Evolutionary conservation across 352 stramenopile species (phyloP), one percentile per base, ranked within the genome.

Genomic region (Globisporangium polare): DNA sequence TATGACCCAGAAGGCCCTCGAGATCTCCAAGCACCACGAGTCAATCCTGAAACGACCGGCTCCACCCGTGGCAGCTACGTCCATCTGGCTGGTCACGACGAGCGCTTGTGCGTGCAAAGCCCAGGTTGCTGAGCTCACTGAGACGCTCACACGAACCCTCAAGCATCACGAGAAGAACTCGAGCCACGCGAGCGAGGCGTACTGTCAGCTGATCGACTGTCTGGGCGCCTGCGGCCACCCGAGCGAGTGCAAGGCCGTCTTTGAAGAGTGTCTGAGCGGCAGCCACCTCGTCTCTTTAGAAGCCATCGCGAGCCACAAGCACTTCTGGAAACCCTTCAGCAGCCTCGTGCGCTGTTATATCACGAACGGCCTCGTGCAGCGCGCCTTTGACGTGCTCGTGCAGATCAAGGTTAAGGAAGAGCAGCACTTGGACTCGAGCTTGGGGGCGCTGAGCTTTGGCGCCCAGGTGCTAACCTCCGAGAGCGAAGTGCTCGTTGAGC

Each of bases 171-270:
- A 60, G 37, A 63, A 53, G 20, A 76, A 78, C 54, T 46, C 68
- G 10, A 57, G 47, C 5, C 47, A 60, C 8, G 68, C 68, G 10
- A 67, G 62, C 18, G 65, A 70, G 3, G 65, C 60, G 1, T 81
- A 80, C 50, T 75, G 73, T 22, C 63, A 60, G 12, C 64, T 86
- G 6, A 86, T 86, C n/a, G 50, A 74, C 15, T 63, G 57, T 12
- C 59, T 86, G 4, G 61, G 63, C 12, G 24, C 50, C 17, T 86
- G 77, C 20, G 62, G 68, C 1, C 77, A 83, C 41, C 55, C 68
- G 5, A 71, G 70, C 27, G 77, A 86, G 42, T 68, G 73, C 26
- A 80, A 83, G 51, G 65, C 67, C 10, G 72, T 82, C n/a, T 83
- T 83, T 27, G 69, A 80, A 52, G 75, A 80, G 35, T 86, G 69